Conservation (phyloP, 139 green algal species). For the Auxenochlorella protothecoides region DNA sequence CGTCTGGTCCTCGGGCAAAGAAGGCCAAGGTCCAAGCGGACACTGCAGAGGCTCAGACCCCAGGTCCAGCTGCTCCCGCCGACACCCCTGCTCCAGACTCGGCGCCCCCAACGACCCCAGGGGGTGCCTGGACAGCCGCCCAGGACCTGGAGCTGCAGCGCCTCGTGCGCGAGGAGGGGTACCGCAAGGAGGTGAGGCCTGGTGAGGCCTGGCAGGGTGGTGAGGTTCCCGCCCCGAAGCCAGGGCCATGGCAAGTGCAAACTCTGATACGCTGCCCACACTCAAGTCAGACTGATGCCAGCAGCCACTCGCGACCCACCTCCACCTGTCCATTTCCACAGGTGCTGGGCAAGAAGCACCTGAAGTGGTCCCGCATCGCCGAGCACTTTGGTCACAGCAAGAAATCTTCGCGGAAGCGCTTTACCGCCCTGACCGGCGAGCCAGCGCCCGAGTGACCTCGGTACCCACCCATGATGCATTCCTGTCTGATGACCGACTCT, state of each 20-base stretch:
- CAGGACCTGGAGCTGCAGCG: slow-evolving; percentile 17
- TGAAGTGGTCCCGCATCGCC: slow-evolving; percentile 18
- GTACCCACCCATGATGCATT: too few species aligned
- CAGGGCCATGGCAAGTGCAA: too few species aligned
- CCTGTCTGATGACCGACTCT: too few species aligned
- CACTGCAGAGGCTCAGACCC: too few species aligned
- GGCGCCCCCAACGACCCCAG: neutral
- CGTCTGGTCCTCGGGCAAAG: neutral
- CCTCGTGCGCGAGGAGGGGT: slow-evolving; percentile 15
- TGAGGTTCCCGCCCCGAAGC: too few species aligned
- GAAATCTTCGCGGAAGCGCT: slow-evolving; percentile 19
- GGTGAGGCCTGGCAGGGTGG: neutral
- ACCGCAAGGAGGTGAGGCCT: slow-evolving; percentile 11
- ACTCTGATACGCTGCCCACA: too few species aligned
- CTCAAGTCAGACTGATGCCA: neutral
- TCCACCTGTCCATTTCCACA: neutral
- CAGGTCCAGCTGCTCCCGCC: neutral
- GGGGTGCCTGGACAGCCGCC: slow-evolving; percentile 9
- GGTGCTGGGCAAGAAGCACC: slow-evolving; percentile 14
- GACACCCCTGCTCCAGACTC: neutral
- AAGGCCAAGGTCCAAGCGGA: neutral
- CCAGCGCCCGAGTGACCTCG: neutral
- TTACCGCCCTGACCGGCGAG: slow-evolving; percentile 13
- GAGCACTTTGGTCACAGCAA: slow-evolving; percentile 8
- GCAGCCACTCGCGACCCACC: neutral